Conservation (phyloP, 371 early-diverging fungal species). For the Mucor ambiguus region DNA sequence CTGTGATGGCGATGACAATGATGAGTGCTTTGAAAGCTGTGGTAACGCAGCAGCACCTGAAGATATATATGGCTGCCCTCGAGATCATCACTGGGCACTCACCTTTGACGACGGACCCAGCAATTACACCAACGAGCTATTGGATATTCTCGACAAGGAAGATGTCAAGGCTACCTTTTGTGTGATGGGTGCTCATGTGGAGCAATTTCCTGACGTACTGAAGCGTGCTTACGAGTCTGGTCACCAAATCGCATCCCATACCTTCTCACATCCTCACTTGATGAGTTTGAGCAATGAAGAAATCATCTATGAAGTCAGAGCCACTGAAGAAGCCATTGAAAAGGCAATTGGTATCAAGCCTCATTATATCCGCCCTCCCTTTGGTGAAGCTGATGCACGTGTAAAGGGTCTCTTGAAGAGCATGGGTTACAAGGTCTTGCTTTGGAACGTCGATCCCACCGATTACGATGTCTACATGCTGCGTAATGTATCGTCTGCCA, state of each 20-base stretch:
- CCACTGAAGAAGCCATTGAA: conserved; percentile 55
- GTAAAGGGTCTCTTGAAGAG: conserved; percentile 48
- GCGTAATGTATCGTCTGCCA: conserved; percentile 19
- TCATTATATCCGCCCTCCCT: conserved; percentile 64
- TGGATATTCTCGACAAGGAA: conserved; percentile 50
- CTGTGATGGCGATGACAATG: conserved; percentile 43
- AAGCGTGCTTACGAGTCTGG: conserved; percentile 52
- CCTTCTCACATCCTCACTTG: conserved; percentile 54
- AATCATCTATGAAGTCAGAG: conserved; percentile 44
- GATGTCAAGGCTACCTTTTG: conserved; percentile 72
- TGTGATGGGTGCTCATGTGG: conserved; percentile 59
- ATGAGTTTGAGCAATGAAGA: conserved; percentile 42
- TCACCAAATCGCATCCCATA: conserved; percentile 59
- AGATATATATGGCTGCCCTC: conserved; percentile 43
- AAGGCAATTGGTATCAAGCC: conserved; percentile 59
- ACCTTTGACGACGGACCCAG: conserved; percentile 76
- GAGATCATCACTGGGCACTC: conserved; percentile 37
- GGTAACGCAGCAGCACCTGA: conserved; percentile 32
- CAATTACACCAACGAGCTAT: conserved; percentile 46
- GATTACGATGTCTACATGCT: conserved; percentile 42
- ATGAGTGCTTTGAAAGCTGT: conserved; percentile 44
- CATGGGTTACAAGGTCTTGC: conserved; percentile 54
- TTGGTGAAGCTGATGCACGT: conserved; percentile 54
- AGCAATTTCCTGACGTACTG: conserved; percentile 33
- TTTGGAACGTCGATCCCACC: conserved; percentile 61